phyloP scores from a whole-genome alignment of 1,284 basidiomycete genomes.

The Leccinum pallidistipes region DNA sequence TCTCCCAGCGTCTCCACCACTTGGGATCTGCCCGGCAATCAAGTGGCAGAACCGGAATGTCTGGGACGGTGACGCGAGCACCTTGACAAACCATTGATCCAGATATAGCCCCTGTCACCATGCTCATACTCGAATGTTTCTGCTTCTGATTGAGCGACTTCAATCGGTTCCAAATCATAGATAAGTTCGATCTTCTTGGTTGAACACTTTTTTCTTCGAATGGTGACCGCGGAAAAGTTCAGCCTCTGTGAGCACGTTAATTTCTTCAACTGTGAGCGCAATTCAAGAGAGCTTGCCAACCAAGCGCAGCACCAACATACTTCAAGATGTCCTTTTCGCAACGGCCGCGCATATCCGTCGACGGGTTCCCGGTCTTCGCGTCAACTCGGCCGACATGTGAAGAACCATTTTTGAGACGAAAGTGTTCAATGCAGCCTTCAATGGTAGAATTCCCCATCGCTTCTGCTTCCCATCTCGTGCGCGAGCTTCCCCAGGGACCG shows the following conservation, averaged over 20 bases:
- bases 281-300: constrained; percentile 64
- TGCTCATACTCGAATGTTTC: constrained; percentile 96
- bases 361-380: constrained; percentile 91
- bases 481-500: no score
- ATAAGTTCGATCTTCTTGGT: constrained; percentile 94
- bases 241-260: constrained; percentile 63
- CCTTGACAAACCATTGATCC: constrained; percentile 97
- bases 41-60: constrained; percentile 93
- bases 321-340: constrained; percentile 94
- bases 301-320: constrained; percentile 91
- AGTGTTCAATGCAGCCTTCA: constrained; percentile 97
- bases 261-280: not conserved
- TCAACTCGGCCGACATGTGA: constrained; percentile 99
- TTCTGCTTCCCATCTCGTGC: no score
- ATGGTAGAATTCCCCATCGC: constrained; percentile 85
- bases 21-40: constrained; percentile 95
- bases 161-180: constrained; percentile 96
- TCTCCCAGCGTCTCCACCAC: constrained; percentile 93
- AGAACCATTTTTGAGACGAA: constrained; percentile 90
- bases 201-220: constrained; percentile 95
- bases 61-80: constrained; percentile 91
- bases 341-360: constrained; percentile 90
- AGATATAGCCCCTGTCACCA: constrained; percentile 94
- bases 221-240: constrained; percentile 98
- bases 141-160: constrained; percentile 90